phyloP scores from a whole-genome alignment of 768 basidiomycete species.

The Hygrocybe coccinea region DNA sequence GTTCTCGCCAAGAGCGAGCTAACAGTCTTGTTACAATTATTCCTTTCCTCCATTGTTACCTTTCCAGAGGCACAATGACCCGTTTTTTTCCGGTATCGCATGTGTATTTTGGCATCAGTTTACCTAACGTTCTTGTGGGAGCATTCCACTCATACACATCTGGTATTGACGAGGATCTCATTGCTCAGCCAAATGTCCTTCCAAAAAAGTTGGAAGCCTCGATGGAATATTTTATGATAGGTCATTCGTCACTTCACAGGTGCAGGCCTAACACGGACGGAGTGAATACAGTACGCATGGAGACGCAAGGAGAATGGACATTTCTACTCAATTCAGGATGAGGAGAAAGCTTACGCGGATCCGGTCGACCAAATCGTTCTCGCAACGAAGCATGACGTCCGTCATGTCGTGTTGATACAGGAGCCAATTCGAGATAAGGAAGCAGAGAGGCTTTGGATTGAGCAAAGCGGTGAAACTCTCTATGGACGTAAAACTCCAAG shows the following conservation, averaged over 20 bases:
- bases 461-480: conserved; percentile 1
- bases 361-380: conserved; percentile 34
- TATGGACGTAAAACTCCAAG: no score
- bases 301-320: conserved; percentile 29
- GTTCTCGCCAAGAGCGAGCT: no score
- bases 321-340: conserved; percentile 37
- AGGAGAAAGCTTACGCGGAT: conserved; percentile 28
- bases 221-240: conserved; percentile 36
- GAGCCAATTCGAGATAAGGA: conserved; percentile 29
- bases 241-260: conserved; percentile 18
- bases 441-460: conserved; percentile 28
- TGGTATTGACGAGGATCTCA: conserved; percentile 27
- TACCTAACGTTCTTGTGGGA: no score
- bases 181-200: conserved; percentile 30
- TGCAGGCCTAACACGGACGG: no score
- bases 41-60: no score
- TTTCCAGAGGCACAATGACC: no score
- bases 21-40: no score
- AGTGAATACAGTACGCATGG: neutral
- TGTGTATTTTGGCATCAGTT: no score
- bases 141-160: neutral
- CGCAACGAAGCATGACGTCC: conserved; percentile 35
- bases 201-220: conserved; percentile 34
- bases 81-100: no score
- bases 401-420: conserved; percentile 33